These are phyloP conservation scores for Candida montana DNA, from an alignment of 805 yeast genomes.

Conservation along the genomic window DNA sequence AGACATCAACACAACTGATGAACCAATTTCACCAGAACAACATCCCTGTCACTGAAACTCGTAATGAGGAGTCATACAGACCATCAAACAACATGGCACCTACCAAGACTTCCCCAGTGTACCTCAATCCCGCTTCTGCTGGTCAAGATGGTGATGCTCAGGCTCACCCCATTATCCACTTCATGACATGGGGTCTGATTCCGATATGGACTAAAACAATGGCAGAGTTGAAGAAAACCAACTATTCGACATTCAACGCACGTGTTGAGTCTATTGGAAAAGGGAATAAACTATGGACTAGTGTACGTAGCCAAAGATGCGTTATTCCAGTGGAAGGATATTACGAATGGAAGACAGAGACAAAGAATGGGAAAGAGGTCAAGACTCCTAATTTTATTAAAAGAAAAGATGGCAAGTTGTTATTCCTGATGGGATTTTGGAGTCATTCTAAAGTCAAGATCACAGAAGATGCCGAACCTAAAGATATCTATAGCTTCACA, in stretches of 20 bases:
- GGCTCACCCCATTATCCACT: conserved; percentile 28
- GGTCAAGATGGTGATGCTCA: conserved; percentile 3
- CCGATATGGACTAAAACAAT: conserved; percentile 57
- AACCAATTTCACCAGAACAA: conserved; percentile 10
- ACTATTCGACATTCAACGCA: conserved; percentile 64
- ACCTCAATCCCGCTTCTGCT: conserved; percentile 2
- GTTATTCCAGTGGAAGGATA: conserved; percentile 79
- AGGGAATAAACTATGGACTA: conserved; percentile 52
- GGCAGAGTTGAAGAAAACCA: conserved; percentile 25
- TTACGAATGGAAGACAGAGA: conserved; percentile 63
- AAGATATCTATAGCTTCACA: conserved; percentile 46
- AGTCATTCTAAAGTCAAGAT: conserved; percentile 17
- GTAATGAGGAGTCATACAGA: conserved; percentile 19
- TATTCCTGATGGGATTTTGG: conserved; percentile 64
- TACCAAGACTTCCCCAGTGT: conserved; percentile 43
- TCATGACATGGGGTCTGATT: conserved; percentile 78
- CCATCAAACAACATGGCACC: conserved; percentile 61
- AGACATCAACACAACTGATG: conserved; percentile 6
- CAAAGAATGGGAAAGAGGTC: conserved; percentile 26
- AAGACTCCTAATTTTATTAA: conserved; percentile 65
- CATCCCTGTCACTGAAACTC: conserved; percentile 3
- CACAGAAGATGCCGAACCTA: conserved; percentile 6
- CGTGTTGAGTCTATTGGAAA: conserved; percentile 54
- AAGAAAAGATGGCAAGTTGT: conserved; percentile 43
- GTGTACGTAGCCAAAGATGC: conserved; percentile 51